Evolutionary conservation across 768 basidiomycete species (phyloP), one percentile per base, ranked within the genome.

Genomic region (Paxillus involutus): DNA sequence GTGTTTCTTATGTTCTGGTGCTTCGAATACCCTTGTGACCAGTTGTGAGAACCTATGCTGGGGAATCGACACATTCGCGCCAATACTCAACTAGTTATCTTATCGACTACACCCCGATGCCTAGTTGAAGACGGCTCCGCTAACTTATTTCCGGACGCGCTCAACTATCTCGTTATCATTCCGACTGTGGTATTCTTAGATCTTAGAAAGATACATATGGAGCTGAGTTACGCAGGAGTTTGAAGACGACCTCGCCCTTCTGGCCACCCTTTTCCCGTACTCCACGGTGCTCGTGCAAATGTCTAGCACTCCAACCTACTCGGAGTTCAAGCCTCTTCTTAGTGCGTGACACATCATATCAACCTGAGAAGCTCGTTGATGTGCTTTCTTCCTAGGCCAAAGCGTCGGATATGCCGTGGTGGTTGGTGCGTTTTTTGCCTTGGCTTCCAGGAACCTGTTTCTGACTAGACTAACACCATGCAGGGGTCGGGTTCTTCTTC

Each of bases 401-500:
- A 75, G 77, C 53, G 76, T 79, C 10, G 78, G 77, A 19, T 80
- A 78, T 73, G 77, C 78, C 11, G 77, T 79, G 8, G 77, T 79
- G 10, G 74, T 78, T 47, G 77, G 77, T 77, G 50, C 24, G 73
- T 56, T 4, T 12, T 49, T 33, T 21, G 12, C 33, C 21, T 42
- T n/a, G 29, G 30, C 6, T 45, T 26, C 9, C 14, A 13, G 37
- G 13, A 37, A 11, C 11, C 16, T 6, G 35, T 33, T 43, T 16
- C 26, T 45, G 24, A 56, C 30, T 9, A 52, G 21, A 40, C 19
- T 36, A 19, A 32, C n/a, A 44, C 29, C 17, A 9, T 43, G 30
- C 36, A 77, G 78, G 79, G 36, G 76, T 79, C 42, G 80, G 79
- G 0, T 79, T 80, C 62, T 78, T 79, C 67, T 80, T 80, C 49